phyloP scores from a whole-genome alignment of 768 basidiomycete genomes.

The Naganishia randhawae region DNA sequence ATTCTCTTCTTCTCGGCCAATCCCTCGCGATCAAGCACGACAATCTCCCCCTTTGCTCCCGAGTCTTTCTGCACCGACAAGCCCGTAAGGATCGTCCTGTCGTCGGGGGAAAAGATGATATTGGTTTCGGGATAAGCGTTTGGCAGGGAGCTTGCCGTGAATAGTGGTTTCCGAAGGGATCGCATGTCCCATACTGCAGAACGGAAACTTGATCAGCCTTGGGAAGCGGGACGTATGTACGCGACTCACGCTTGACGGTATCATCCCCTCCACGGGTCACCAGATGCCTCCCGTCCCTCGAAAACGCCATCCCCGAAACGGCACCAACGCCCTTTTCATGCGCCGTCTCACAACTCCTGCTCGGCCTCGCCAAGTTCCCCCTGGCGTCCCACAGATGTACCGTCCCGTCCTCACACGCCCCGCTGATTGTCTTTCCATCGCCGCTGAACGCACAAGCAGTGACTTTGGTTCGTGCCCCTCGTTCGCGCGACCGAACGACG shows the following conservation, averaged over 20 bases:
- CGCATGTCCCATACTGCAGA: constrained; percentile 85
- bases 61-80: constrained; percentile 55
- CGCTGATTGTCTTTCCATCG: constrained; percentile 85
- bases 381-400: constrained; percentile 88
- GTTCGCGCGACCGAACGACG: constrained; percentile 91
- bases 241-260: constrained; percentile 89
- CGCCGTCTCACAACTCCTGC: constrained; percentile 77
- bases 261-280: constrained; percentile 90
- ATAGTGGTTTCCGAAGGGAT: constrained; percentile 82
- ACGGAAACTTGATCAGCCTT: constrained; percentile 12
- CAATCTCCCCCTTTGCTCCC: constrained; percentile 65
- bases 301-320: constrained; percentile 81
- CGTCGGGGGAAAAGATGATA: constrained; percentile 90
- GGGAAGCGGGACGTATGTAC: too few relatives aligned
- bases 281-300: constrained; percentile 77
- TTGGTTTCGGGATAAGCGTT: constrained; percentile 90
- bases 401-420: constrained; percentile 86
- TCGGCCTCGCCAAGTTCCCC: constrained; percentile 90
- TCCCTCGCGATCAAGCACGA: constrained; percentile 68
- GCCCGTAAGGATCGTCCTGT: constrained; percentile 81
- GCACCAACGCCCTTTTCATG: constrained; percentile 74
- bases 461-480: constrained; percentile 89
- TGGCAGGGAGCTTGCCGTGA: constrained; percentile 61
- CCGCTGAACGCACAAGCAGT: constrained; percentile 78
- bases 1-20: constrained; percentile 57